A percentile compares a stretch with the other conserved stretches of the same genome.
phyloP scores from a whole-genome alignment of 371 early-diverging fungal genomes.

The Lichtheimia hyalospora region DNA sequence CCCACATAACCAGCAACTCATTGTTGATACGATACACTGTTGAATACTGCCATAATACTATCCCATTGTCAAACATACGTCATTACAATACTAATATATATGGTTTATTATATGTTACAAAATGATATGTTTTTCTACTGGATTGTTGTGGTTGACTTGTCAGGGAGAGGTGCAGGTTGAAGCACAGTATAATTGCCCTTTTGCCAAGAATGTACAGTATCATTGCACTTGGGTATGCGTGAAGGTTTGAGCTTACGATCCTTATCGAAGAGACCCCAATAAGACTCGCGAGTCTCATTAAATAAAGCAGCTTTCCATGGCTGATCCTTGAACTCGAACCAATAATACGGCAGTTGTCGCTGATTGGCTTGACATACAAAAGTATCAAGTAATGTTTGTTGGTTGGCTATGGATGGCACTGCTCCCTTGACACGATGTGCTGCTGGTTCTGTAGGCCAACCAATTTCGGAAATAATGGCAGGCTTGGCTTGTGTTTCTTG shows the following conservation, averaged over 20 bases:
- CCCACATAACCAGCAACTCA: too few relatives aligned
- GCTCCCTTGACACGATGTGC: slow-evolving; percentile 32
- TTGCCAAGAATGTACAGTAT: slow-evolving; percentile 14
- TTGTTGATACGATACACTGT: too few relatives aligned
- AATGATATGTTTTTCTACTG: too few relatives aligned
- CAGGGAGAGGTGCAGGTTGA: slow-evolving; percentile 15
- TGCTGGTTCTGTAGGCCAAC: slow-evolving; percentile 60
- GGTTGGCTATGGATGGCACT: slow-evolving; percentile 53
- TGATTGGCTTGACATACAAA: slow-evolving; percentile 59
- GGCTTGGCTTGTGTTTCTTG: slow-evolving; percentile 29
- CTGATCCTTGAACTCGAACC: slow-evolving; percentile 70
- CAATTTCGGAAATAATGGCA: slow-evolving; percentile 64
- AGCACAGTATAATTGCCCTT: slow-evolving; percentile 19
- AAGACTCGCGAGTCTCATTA: slow-evolving; percentile 56
- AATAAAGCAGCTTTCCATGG: slow-evolving; percentile 61
- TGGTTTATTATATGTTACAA: too few relatives aligned
- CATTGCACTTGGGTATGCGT: slow-evolving; percentile 41
- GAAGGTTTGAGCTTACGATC: slow-evolving; percentile 39
- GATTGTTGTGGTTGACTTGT: too few relatives aligned
- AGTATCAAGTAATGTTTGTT: slow-evolving; percentile 48
- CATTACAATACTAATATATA: too few relatives aligned
- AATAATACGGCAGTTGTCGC: slow-evolving; percentile 55
- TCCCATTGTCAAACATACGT: too few relatives aligned
- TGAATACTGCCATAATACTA: too few relatives aligned
- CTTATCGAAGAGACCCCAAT: slow-evolving; percentile 60